Evolutionary conservation across 768 basidiomycete species (phyloP).

Genomic region (Sutorius australiensis): DNA sequence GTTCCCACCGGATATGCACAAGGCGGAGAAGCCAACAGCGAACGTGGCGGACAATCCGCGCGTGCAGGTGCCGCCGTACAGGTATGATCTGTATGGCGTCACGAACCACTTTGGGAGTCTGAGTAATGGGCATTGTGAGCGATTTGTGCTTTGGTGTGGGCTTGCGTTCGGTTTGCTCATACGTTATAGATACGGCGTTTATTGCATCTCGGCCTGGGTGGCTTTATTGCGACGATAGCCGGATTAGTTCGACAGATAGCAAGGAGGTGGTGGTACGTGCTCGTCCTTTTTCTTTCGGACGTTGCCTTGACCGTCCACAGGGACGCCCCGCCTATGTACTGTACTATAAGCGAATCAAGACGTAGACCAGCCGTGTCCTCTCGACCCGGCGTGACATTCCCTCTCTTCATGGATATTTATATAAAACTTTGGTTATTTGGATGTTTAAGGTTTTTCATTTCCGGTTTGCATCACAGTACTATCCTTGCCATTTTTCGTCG

Average conservation of each 20-base stretch:
- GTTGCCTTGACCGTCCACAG: conserved; percentile 37
- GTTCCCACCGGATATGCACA: conserved; percentile 60
- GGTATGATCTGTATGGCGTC: conserved; percentile 91
- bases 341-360: conserved; percentile 65
- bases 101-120: conserved; percentile 96
- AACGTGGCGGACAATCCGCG: conserved; percentile 63
- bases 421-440: conserved; percentile 27
- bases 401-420: conserved; percentile 19
- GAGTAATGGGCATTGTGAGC: conserved; percentile 93
- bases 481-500: conserved; percentile 5
- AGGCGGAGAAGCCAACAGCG: conserved; percentile 38
- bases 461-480: conserved; percentile 11
- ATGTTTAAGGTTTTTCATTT: conserved; percentile 10
- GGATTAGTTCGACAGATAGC: conserved; percentile 65
- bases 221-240: conserved; percentile 93
- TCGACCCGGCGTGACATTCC: not conserved
- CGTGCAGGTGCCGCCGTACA: conserved; percentile 81
- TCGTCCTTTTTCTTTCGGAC: not conserved
- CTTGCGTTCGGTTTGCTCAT: not conserved
- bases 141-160: not conserved
- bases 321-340: conserved; percentile 71
- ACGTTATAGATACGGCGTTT: conserved; percentile 78
- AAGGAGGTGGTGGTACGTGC: conserved; percentile 79
- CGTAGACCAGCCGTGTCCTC: conserved; percentile 7
- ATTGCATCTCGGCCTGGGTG: conserved; percentile 84